Base-by-base conservation (phyloP, 257 asterid species). In the Coffea eugenioides region DNA sequence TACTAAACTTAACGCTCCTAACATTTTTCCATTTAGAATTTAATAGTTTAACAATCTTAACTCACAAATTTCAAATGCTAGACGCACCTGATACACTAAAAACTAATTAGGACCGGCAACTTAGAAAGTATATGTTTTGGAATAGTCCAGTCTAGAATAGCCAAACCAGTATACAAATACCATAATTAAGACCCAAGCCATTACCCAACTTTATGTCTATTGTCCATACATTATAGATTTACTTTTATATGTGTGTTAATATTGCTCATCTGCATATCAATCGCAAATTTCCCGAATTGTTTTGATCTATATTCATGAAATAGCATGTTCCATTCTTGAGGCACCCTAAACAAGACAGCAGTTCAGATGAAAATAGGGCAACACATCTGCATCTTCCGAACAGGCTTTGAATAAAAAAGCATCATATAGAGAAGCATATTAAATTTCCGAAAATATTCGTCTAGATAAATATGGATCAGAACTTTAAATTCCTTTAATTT, bases 381-480 rank as follows among this genome's bases (percentile, higher is more conserved):
- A 41, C n/a, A 21, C 69, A 71, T 71, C 52, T 43, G 46, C 9
- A 49, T 71, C 54, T 45, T 71, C 18, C 21, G n/a, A n/a, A 45
- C 14, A 23, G 73, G 23, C 73, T 0, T 4, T 71, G 18, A 23
- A 14, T 70, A 1, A 49, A 2, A 12, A 6, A 8, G 10, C 16
- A 65, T 18, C 25, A 15, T 16, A 9, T 34, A 74, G 3, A 51
- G 77, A 6, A 74, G 41, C 34, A 8, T 31, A 54, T 5, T 27
- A 8, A 6, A 73, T 57, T 62, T 23, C 5, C 14, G 12, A 70
- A 76, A 74, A 16, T 56, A 72, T 1, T 73, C 52, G 34, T 56
- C 52, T n/a, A 20, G 52, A 20, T 9, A 6, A 54, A 31, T 72
- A 65, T 7, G 81, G 41, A 76, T 46, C 67, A 80, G 61, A 70